Percentiles rank a stretch among this genome's conserved stretches.
Evolutionary conservation across 345 rosid species (phyloP).

Genomic region (Geranium rotundifolium): DNA sequence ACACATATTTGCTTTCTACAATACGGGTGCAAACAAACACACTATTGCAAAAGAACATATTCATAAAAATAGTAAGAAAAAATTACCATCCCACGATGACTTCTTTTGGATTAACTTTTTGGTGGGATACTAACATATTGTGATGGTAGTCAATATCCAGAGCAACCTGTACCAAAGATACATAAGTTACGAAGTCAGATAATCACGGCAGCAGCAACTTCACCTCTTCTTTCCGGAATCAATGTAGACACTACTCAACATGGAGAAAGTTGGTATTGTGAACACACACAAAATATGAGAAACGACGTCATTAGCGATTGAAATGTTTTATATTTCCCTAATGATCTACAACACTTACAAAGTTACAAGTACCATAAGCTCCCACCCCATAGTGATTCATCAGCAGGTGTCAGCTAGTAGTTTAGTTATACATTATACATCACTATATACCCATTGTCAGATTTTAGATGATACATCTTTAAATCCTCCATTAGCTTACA

Average conservation of each 20-base stretch:
- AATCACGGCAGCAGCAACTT: background rate
- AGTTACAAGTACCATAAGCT: background rate
- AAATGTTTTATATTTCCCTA: background rate
- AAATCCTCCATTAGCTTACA: too few species aligned
- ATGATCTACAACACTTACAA: background rate
- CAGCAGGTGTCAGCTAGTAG: background rate
- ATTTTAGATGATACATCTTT: too few species aligned
- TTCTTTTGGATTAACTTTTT: conserved; percentile 90
- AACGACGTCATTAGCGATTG: too few species aligned
- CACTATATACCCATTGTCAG: too few species aligned
- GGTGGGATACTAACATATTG: conserved; percentile 78
- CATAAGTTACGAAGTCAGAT: background rate
- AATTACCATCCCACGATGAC: conserved; percentile 92
- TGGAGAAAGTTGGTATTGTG: background rate
- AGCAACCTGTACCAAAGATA: conserved; percentile 51
- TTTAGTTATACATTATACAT: too few species aligned
- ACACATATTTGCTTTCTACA: too few species aligned
- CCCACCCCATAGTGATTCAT: background rate
- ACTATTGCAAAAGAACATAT: background rate
- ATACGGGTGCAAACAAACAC: background rate
- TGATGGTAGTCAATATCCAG: conserved; percentile 93
- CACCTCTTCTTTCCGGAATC: too few species aligned
- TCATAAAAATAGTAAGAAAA: background rate
- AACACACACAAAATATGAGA: too few species aligned
- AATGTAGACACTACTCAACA: background rate